phyloP scores from a whole-genome alignment of 1,139 yeast species.

The Debaryomyces sp. region DNA sequence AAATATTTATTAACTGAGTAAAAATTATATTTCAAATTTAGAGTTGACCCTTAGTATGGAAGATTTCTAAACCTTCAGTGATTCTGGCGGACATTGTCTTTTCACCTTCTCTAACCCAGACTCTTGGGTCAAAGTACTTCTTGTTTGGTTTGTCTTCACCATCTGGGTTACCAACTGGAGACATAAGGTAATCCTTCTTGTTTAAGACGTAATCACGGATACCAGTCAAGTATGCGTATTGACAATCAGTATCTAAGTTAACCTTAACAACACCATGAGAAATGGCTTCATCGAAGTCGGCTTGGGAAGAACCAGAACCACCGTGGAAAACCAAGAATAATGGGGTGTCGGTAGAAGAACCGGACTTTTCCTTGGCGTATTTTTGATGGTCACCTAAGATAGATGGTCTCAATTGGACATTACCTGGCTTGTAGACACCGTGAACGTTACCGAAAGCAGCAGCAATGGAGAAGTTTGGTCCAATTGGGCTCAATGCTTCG shows the following conservation, averaged over 20 bases:
- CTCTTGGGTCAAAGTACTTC: slow-evolving; percentile 99
- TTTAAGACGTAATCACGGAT: slow-evolving; percentile 93
- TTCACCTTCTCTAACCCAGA: slow-evolving; percentile 99
- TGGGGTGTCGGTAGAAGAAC: slow-evolving; percentile 65
- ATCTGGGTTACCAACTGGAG: slow-evolving; percentile 98
- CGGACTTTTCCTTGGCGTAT: slow-evolving; percentile 69
- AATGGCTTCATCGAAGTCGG: slow-evolving; percentile 91
- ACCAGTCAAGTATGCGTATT: slow-evolving; percentile 95
- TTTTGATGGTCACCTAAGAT: slow-evolving; percentile 95
- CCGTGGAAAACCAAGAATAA: slow-evolving; percentile 99
- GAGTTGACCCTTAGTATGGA: slow-evolving; percentile 76
- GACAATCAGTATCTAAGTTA: slow-evolving; percentile 98
- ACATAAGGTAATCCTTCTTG: slow-evolving; percentile 91
- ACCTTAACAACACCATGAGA: slow-evolving; percentile 96
- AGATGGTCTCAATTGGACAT: slow-evolving; percentile 90
- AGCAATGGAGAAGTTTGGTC: slow-evolving; percentile 98
- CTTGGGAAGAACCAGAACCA: slow-evolving; percentile 97
- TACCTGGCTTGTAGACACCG: slow-evolving; percentile 99
- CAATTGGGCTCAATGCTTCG: slow-evolving; percentile 86
- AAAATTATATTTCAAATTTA: slow-evolving; percentile 24
- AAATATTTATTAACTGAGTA: slow-evolving; percentile 3
- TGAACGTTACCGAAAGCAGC: slow-evolving; percentile 99
- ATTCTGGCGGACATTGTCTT: slow-evolving; percentile 94
- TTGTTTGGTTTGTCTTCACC: slow-evolving; percentile 99
- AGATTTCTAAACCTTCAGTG: slow-evolving; percentile 77